Evolutionary conservation across 768 basidiomycete genomes (phyloP).

Genomic region (Suillus bovinus): DNA sequence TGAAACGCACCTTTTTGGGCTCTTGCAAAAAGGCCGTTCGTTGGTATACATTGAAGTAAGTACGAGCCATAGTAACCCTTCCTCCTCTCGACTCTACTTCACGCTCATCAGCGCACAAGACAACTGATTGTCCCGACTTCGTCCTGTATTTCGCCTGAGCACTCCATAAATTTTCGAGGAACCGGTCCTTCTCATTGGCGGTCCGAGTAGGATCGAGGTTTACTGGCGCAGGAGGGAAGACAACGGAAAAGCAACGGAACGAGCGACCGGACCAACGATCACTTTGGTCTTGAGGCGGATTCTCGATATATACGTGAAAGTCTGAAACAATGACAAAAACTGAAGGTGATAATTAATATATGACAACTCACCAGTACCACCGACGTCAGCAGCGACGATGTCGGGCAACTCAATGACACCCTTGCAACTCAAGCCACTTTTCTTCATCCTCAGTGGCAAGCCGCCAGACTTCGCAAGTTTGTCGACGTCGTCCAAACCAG

Average conservation of each 20-base stretch:
- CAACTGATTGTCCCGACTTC: conserved; percentile 69
- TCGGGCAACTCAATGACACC: conserved; percentile 86
- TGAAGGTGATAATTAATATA: neutral
- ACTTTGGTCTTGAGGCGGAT: conserved; percentile 75
- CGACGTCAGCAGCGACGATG: conserved; percentile 79
- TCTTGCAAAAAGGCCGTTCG: conserved; percentile 78
- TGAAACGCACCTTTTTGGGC: conserved; percentile 64
- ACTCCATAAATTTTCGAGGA: conserved; percentile 88
- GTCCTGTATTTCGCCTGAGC: conserved; percentile 83
- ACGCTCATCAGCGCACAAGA: conserved; percentile 66
- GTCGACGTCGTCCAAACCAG: conserved; percentile 80
- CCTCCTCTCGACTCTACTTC: conserved; percentile 73
- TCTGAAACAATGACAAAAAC: conserved; percentile 46
- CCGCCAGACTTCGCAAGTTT: conserved; percentile 65
- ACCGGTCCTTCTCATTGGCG: conserved; percentile 71
- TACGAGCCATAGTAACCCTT: conserved; percentile 63
- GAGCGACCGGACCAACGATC: conserved; percentile 89
- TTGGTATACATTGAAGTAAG: conserved; percentile 91
- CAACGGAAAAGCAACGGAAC: conserved; percentile 77
- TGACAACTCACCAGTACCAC: conserved; percentile 68
- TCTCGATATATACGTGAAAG: conserved; percentile 83
- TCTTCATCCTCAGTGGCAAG: conserved; percentile 66
- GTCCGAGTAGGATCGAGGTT: conserved; percentile 67
- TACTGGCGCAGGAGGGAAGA: conserved; percentile 68
- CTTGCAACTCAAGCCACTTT: conserved; percentile 80